Evolutionary conservation across 352 stramenopile genomes (phyloP).

Genomic region (Phytophthora cactorum): DNA sequence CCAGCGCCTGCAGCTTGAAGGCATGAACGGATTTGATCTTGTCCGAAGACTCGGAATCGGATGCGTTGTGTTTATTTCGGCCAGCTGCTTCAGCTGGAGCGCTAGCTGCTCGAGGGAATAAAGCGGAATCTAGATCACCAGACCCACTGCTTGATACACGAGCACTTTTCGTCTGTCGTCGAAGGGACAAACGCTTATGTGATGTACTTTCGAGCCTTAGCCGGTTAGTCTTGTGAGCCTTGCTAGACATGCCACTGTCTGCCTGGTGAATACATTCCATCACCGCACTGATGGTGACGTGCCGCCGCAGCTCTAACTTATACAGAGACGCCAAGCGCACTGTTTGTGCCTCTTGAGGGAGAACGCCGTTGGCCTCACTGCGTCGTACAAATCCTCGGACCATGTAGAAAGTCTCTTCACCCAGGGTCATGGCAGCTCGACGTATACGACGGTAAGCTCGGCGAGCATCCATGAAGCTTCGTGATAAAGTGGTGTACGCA

Average conservation of each 20-base stretch:
- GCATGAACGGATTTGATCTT: conserved; percentile 48
- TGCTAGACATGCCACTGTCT: not conserved
- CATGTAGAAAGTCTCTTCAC: conserved; percentile 53
- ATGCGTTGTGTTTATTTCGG: conserved; percentile 16
- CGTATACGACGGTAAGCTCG: conserved; percentile 50
- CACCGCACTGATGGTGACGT: conserved; percentile 60
- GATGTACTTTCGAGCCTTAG: conserved; percentile 6
- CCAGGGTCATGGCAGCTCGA: conserved; percentile 40
- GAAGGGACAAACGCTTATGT: conserved; percentile 7
- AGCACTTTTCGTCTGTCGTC: conserved; percentile 24
- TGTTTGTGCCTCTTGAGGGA: conserved; percentile 49
- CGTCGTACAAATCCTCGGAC: conserved; percentile 48
- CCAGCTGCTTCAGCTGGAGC: conserved; percentile 10
- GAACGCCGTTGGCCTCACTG: conserved; percentile 49
- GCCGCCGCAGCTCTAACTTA: conserved; percentile 60
- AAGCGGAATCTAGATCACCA: not conserved
- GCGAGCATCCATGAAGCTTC: conserved; percentile 23
- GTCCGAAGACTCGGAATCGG: conserved; percentile 17
- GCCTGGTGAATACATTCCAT: conserved; percentile 39
- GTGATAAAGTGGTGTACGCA: not conserved
- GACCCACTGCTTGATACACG: not conserved
- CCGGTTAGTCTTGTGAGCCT: not conserved
- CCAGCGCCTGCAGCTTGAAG: conserved; percentile 69
- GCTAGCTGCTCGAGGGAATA: conserved; percentile 17
- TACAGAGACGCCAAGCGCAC: conserved; percentile 66